phyloP scores from a whole-genome alignment of 2,329 filamentous ascomycete genomes.

The Plectosphaerella plurivora region DNA sequence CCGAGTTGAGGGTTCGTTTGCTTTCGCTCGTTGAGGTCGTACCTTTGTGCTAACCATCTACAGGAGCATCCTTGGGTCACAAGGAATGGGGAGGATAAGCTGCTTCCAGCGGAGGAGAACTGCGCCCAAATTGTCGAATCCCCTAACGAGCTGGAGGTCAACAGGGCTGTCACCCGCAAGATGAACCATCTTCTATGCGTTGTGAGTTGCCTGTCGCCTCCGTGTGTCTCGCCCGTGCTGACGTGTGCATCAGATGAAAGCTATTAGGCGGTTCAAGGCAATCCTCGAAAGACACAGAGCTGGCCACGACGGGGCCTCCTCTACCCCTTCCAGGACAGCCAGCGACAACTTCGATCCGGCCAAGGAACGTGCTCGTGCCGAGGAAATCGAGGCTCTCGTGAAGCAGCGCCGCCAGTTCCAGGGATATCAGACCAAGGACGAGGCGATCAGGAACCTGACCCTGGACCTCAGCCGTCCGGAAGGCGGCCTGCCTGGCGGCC shows the following conservation, averaged over 20 bases:
- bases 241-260: slow-evolving; percentile 64
- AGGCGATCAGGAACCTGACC: background rate
- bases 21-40: background rate
- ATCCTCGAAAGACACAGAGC: slow-evolving; percentile 43
- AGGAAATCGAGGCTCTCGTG: slow-evolving; percentile 46
- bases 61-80: slow-evolving; percentile 95
- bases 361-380: slow-evolving; percentile 32
- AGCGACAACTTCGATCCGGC: slow-evolving; percentile 14
- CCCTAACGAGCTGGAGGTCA: slow-evolving; percentile 86
- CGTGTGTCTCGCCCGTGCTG: background rate
- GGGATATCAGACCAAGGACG: slow-evolving; percentile 18
- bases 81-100: slow-evolving; percentile 67
- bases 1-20: slow-evolving; percentile 67
- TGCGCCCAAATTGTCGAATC: slow-evolving; percentile 74
- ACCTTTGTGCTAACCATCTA: slow-evolving; percentile 14
- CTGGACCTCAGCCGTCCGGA: slow-evolving; percentile 17
- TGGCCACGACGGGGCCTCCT: slow-evolving; percentile 2
- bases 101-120: slow-evolving; percentile 82
- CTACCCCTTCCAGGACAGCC: slow-evolving; percentile 2
- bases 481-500: slow-evolving; percentile 31
- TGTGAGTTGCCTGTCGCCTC: slow-evolving; percentile 38
- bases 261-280: slow-evolving; percentile 81
- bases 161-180: slow-evolving; percentile 83
- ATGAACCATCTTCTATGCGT: slow-evolving; percentile 84
- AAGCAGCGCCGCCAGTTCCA: slow-evolving; percentile 39